phyloP scores from a whole-genome alignment of 2,329 filamentous ascomycete genomes.

The Endoconidiophora polonica region DNA sequence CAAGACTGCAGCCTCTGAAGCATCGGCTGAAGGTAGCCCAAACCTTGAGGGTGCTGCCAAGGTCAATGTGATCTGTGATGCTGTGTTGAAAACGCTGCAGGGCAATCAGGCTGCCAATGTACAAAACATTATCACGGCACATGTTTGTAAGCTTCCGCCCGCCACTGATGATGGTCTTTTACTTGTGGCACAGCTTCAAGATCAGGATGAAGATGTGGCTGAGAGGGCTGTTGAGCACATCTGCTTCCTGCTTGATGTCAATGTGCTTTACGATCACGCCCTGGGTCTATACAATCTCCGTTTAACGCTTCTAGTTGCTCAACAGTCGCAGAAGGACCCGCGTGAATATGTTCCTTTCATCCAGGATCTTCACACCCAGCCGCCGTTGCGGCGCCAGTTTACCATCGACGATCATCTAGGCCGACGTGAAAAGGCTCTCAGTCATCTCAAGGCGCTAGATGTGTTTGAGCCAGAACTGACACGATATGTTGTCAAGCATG shows the following conservation, averaged over 20 bases:
- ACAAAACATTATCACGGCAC: slow-evolving; percentile 85
- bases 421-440: slow-evolving; percentile 59
- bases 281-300: slow-evolving; percentile 85
- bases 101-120: slow-evolving; percentile 43
- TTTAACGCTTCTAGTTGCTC: slow-evolving; percentile 74
- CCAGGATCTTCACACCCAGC: slow-evolving; percentile 63
- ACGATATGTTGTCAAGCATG: slow-evolving; percentile 61
- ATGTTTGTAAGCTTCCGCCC: slow-evolving; percentile 84
- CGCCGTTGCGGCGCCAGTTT: slow-evolving; percentile 55
- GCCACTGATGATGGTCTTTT: slow-evolving; percentile 71
- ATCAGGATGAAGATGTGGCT: slow-evolving; percentile 51
- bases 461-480: slow-evolving; percentile 60
- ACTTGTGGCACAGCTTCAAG: slow-evolving; percentile 60
- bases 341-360: slow-evolving; percentile 92
- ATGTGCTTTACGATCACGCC: slow-evolving; percentile 77
- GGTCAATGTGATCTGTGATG: slow-evolving; percentile 77
- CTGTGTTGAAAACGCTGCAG: slow-evolving; percentile 54
- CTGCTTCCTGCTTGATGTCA: slow-evolving; percentile 89
- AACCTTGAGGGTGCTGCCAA: slow-evolving; percentile 32
- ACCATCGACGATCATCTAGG: slow-evolving; percentile 78
- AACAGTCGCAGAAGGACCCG: slow-evolving; percentile 90
- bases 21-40: slow-evolving; percentile 10
- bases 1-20: slow-evolving; percentile 24
- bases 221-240: slow-evolving; percentile 92
- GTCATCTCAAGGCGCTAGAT: slow-evolving; percentile 55